phyloP scores from a whole-genome alignment of 352 stramenopile species.

The Pythium rishiriense region DNA sequence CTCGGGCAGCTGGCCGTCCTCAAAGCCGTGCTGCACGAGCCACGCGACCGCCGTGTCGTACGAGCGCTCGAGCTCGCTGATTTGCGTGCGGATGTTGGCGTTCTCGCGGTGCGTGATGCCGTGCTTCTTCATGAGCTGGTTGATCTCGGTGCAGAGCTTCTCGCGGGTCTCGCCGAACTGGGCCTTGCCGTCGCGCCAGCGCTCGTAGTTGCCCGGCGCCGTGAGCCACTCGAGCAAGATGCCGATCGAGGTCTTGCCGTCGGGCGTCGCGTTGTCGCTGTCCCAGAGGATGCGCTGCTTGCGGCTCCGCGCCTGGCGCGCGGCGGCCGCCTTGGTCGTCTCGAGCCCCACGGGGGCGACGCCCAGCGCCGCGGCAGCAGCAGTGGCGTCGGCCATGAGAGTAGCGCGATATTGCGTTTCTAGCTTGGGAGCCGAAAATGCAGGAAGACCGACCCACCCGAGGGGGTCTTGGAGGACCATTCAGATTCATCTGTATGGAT shows the following conservation, averaged over 20 bases:
- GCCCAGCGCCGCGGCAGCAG: background rate
- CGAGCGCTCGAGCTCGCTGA: conserved; percentile 70
- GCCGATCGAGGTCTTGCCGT: conserved; percentile 72
- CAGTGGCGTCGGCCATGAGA: conserved; percentile 10
- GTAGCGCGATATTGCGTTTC: conserved; percentile 15
- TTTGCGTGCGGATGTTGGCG: conserved; percentile 80
- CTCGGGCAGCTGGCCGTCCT: conserved; percentile 31
- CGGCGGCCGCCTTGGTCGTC: conserved; percentile 4
- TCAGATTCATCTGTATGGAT: conserved; percentile 19
- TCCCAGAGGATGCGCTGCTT: conserved; percentile 79
- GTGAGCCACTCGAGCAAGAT: conserved; percentile 72
- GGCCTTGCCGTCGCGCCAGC: conserved; percentile 66
- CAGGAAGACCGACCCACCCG: background rate
- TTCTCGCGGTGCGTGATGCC: conserved; percentile 74
- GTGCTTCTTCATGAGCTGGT: conserved; percentile 53
- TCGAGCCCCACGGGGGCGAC: background rate
- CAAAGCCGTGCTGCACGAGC: conserved; percentile 47
- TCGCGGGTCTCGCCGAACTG: conserved; percentile 72
- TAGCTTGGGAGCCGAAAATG: conserved; percentile 17
- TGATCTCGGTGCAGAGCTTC: conserved; percentile 74
- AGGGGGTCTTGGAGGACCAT: conserved; percentile 15
- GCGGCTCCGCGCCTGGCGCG: conserved; percentile 26
- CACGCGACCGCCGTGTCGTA: conserved; percentile 57
- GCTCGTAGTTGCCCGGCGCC: conserved; percentile 59
- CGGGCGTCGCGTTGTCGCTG: conserved; percentile 58